These are phyloP conservation scores for Nakaseomyces bracarensis DNA, from an alignment of 1,139 yeast genomes.

Conservation along the genomic window DNA sequence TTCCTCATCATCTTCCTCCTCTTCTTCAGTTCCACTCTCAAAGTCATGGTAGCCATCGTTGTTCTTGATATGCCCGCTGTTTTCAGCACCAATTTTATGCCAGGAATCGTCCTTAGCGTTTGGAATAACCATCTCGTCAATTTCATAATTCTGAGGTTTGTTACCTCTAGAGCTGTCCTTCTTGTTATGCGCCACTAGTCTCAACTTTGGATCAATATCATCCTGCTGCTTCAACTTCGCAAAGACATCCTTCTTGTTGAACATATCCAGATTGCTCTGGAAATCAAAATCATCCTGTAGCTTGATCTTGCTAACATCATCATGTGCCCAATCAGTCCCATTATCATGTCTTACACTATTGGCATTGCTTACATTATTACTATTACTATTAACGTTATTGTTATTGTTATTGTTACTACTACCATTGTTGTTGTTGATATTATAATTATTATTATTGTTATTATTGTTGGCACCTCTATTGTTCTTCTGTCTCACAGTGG, in stretches of 20 bases:
- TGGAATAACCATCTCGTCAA: constrained; percentile 68
- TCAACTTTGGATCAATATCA: constrained; percentile 47
- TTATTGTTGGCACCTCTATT: constrained; percentile 13
- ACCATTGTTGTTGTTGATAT: constrained; percentile 11
- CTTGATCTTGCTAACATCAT: constrained; percentile 44
- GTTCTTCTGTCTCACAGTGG: constrained; percentile 22
- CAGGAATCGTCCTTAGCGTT: constrained; percentile 45
- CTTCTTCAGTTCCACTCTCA: constrained; percentile 5
- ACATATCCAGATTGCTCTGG: constrained; percentile 70
- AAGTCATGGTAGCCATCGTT: constrained; percentile 3
- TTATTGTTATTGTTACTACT: constrained; percentile 8
- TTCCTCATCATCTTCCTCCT: constrained; percentile 11
- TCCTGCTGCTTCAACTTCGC: constrained; percentile 66
- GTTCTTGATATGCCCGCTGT: background rate
- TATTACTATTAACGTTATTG: constrained; percentile 8
- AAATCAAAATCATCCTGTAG: constrained; percentile 72
- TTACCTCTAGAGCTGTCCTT: constrained; percentile 28
- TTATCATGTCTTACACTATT: constrained; percentile 6
- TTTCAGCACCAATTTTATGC: constrained; percentile 34
- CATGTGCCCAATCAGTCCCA: constrained; percentile 44
- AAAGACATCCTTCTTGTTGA: constrained; percentile 74
- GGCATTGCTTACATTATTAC: constrained; percentile 8
- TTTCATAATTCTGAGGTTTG: constrained; percentile 43
- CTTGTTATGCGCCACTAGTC: constrained; percentile 73
- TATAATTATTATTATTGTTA: constrained; percentile 10